Conservation (phyloP, 345 rosid genomes). For the Eucalyptus pumila region DNA sequence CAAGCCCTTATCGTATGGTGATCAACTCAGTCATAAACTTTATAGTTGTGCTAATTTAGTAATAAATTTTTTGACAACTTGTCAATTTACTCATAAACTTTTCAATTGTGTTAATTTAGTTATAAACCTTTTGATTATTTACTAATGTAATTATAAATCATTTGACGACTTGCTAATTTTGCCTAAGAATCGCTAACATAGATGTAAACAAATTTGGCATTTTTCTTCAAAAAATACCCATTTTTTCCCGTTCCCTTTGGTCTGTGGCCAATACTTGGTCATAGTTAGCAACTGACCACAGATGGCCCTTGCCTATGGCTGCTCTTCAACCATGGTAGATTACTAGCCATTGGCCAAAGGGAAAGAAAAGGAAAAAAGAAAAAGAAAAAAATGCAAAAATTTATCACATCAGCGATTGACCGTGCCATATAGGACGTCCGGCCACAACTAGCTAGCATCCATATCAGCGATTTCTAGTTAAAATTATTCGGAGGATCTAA, state of each 20-base stretch:
- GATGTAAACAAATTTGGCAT: not conserved
- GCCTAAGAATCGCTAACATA: no score
- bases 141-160: not conserved
- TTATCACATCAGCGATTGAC: no score
- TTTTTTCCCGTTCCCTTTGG: not conserved
- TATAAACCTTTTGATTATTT: not conserved
- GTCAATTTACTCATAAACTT: no score
- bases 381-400: not conserved
- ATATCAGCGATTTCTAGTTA: fast-evolving
- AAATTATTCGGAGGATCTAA: no score
- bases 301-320: not conserved
- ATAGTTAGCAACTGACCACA: not conserved
- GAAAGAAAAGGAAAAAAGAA: not conserved
- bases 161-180: not conserved
- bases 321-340: not conserved
- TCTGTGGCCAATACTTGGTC: not conserved
- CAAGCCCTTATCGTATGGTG: no score
- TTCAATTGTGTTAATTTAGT: no score
- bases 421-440: fast-evolving
- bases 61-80: not conserved
- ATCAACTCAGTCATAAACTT: no score
- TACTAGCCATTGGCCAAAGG: not conserved
- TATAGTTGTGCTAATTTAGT: no score
- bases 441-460: no score
- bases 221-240: no score